Base-by-base conservation (phyloP, 1,139 yeast genomes). In the Candida pseudoviswanathii region DNA sequence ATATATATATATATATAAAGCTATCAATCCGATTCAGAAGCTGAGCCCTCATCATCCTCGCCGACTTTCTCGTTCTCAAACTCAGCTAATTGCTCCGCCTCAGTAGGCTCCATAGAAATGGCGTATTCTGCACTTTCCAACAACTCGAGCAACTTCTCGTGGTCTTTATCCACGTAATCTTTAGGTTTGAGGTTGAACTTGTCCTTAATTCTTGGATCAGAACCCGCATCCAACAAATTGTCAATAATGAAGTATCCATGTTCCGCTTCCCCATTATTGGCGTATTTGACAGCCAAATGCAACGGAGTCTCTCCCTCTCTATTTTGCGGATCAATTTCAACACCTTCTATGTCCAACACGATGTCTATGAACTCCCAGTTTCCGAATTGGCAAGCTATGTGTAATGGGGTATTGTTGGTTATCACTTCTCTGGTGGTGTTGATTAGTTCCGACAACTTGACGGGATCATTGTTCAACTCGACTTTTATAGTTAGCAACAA, bases 191-290 rank as follows among this genome's bases (percentile, higher is more conserved):
- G 80, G 29, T 86, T 58, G 52, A 62, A 65, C 32, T 57, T 63
- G 55, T 76, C 78, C 27, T 60, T 59, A 37, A 73, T 66, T 48
- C 77, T 58, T n/a, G 96, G 91, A 67, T 92, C 96, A 1, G 96
- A 85, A 2, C 98, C 99, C 33, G 96, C 97, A 61, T 92, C 97
- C 52, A 94, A 75, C 54, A 94, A 76, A 64, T 87, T 88, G 60
- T 90, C 96, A 6, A 85, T 77, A 43, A 94, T 77, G 59, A 86
- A 91, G 40, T 80, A 73, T 1, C 97, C 97, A 66, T 87, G 94
- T 53, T 89, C 97, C 0, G 94, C 88, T 62, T 94, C 97, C 11
- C 81, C 82, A 43, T 73, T 73, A 31, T 49, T 48, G 25, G 92
- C 77, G 63, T 88, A 91, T 57, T 81, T 81, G 9, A 86, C 96